Evolutionary conservation across 371 early-diverging fungal species (phyloP).

Genomic region (Mucor racemosus): DNA sequence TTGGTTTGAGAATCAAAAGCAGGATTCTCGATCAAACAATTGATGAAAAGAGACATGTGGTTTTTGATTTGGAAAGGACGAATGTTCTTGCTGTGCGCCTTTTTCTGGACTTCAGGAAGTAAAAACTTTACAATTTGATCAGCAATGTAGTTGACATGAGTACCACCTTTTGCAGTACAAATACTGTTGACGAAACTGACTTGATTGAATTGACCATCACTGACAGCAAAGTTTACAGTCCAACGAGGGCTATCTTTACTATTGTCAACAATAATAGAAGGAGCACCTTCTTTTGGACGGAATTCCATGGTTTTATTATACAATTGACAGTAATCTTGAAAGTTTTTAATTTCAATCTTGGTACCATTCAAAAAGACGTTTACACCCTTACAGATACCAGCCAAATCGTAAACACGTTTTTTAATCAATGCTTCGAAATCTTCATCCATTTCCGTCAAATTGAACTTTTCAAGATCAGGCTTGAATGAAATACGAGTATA

Average conservation of each 20-base stretch:
- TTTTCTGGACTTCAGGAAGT: constrained; percentile 79
- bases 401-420: constrained; percentile 98
- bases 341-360: constrained; percentile 82
- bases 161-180: constrained; percentile 98
- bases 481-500: constrained; percentile 96
- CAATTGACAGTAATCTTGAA: constrained; percentile 93
- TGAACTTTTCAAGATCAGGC: constrained; percentile 96
- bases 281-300: constrained; percentile 43
- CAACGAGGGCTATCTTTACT: constrained; percentile 78
- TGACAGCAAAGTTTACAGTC: constrained; percentile 94
- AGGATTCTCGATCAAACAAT: constrained; percentile 98
- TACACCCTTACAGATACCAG: constrained; percentile 90
- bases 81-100: constrained; percentile 76
- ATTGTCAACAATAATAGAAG: constrained; percentile 39
- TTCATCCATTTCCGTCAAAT: constrained; percentile 86
- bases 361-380: constrained; percentile 94
- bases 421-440: constrained; percentile 91
- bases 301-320: constrained; percentile 67
- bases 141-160: constrained; percentile 91
- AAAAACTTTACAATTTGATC: constrained; percentile 90
- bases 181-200: constrained; percentile 98
- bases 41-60: constrained; percentile 96
- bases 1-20: constrained; percentile 99
- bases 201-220: constrained; percentile 98
- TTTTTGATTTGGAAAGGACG: constrained; percentile 92